Evolutionary conservation across 2,329 filamentous ascomycete species (phyloP), one percentile per base, ranked within the genome.

Genomic region (Colletotrichum spinosum): DNA sequence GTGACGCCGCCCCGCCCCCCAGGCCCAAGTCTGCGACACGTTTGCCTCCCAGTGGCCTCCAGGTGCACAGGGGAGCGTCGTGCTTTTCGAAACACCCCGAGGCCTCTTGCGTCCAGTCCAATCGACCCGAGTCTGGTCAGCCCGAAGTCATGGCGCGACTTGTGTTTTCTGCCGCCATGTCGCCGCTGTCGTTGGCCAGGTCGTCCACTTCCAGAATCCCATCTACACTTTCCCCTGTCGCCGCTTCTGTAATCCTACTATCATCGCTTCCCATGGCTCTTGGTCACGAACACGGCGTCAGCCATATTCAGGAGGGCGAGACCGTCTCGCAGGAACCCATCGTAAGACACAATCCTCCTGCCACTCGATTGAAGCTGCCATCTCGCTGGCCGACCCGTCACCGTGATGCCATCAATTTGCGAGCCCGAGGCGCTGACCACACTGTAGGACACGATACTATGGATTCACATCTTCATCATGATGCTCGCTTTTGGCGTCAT

Each of bases 391-490:
- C 25, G 25, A 25, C 25, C 25, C 25, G 25, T 25, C 25, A 25
- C 25, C 4, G 25, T 25, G 25, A 25, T 25, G 25, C 25, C 25
- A 25, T 25, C 1, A 34, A 33, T n/a, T 39, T 55, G 17, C 10
- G 33, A 6, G 50, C 46, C 41, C 44, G 45, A 57, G 50, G 68
- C 55, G 68, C 76, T 84, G 68, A 84, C 42, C 13, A n/a, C 71
- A 33, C 50, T 70, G 34, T 69, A 90, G 86, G 96, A 98, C 77
- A 86, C 90, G 46, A 93, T 89, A 72, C 79, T 99, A 87, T 99
- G 96, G 96, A 85, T 91, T 71, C 96, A 99, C 79, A 98, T 99
- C 73, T 85, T 97, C 66, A 79, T 97, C 50, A 94, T 97, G 84
- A 91, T 90, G 76, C 74, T 96, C 64, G 89, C 94, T 63, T 98